Evolutionary conservation across 2,329 filamentous ascomycete genomes (phyloP), one percentile per base, ranked within the genome.

Genomic region (Botryotinia calthae): DNA sequence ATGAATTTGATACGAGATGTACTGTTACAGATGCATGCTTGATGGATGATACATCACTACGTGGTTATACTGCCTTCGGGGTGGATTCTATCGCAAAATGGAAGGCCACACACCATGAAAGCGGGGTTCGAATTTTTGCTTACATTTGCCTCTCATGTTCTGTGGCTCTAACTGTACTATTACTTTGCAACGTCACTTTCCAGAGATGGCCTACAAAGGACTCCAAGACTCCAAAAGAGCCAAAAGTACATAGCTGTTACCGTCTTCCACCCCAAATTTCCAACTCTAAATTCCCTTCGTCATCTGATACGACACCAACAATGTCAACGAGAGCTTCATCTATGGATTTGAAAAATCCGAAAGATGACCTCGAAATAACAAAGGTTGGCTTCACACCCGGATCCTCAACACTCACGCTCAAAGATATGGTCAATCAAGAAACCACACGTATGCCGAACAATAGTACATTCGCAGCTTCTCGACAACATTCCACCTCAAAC

Each of bases 21-120:
- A 68, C 76, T 28, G 34, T 78, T 25, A 66, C 75, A 10, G 76
- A 80, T 54, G 81, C 82, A 14, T 84, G 83, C 72, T 78, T 76
- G 4, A 81, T 73, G 73, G 66, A 73, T 6, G 72, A 76, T 54
- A 73, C 44, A 25, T 73, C 64, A 20, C 67, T 76, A 67, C 70
- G 74, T 20, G 75, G 74, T 12, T 72, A 59, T 44, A 68, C 75
- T 34, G n/a, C 20, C 2, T 74, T 72, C n/a, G 28, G 72, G 18
- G 12, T 62, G 9, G 73, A 75, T 61, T 70, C 75, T 42, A 48
- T 70, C 37, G 4, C 56, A 9, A 68, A 40, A 56, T 76, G 74
- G 74, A 71, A 75, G 51, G 72, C 73, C 40, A 59, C 28, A 54
- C 51, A 69, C 25, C 67, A 70, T 46, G 61, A 48, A 63, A 73